Base-by-base conservation (phyloP, 495 filamentous ascomycete species). In the Neurospora sp. region DNA sequence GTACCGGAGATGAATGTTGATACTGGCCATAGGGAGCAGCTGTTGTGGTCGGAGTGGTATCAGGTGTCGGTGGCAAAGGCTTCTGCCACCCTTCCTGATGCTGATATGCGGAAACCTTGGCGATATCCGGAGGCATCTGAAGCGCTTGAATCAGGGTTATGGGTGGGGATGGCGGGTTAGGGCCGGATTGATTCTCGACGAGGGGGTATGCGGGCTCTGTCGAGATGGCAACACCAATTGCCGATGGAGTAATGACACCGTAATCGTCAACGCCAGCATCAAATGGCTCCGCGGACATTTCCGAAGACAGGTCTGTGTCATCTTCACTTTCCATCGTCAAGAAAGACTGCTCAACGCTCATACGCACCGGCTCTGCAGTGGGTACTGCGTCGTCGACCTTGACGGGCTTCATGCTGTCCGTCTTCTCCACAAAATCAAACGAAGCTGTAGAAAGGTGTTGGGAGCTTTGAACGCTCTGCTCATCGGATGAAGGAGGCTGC, bases 301-400 rank as follows among this genome's bases (percentile, higher is more conserved):
- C 92, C 12, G 93, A 94, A 16, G 93, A 95, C 16, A 94, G 81
- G 73, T 92, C 93, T 72, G 92, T 95, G 38, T 90, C 83, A 73
- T 89, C 85, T 75, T 93, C 90, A 74, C 90, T 90, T 37, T 90
- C 88, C 69, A 89, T 86, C 35, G 92, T 85, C 74, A 93, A 78
- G 75, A 92, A 93, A 3, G 90, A 90, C 35, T 88, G 78, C 70
- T 90, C 86, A n/a, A 73, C 38, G 41, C 80, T 79, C 23, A 74
- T 77, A 14, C 77, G 76, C 2, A 41, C 27, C 8, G 39, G 69
- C 9, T 73, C 71, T 11, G 38, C 59, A 18, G 35, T 12, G 2
- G 77, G 77, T 18, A 73, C 38, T 11, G 80, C 80, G 41, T 75
- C 76, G 10, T 76, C 79, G 3, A 75, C 72, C 40, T 73, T 76